These are phyloP conservation scores for Ascosphaera aggregata DNA, from an alignment of 2,329 filamentous ascomycete species.

Conservation along the genomic window DNA sequence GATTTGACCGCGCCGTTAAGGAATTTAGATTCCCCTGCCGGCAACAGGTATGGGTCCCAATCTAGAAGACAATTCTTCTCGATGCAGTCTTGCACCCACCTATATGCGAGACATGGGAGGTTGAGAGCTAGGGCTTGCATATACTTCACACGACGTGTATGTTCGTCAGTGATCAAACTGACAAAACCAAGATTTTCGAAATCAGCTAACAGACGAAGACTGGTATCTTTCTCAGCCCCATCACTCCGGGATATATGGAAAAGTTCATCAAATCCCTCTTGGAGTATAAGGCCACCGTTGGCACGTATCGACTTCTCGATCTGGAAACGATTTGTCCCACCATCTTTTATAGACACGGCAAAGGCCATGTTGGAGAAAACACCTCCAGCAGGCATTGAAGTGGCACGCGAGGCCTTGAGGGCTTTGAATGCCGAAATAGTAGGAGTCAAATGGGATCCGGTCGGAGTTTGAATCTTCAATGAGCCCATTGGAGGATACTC, in stretches of 20 bases:
- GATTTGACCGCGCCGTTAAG: slow-evolving; percentile 59
- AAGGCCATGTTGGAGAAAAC: slow-evolving; percentile 71
- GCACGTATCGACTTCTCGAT: slow-evolving; percentile 40
- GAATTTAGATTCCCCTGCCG: slow-evolving; percentile 56
- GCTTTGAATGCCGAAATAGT: slow-evolving; percentile 27
- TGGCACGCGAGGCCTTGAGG: slow-evolving; percentile 14
- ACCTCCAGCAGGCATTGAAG: slow-evolving; percentile 11
- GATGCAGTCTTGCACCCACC: slow-evolving; percentile 59
- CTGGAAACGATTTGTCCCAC: slow-evolving; percentile 30
- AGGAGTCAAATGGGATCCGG: slow-evolving; percentile 16
- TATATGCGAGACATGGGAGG: slow-evolving; percentile 59
- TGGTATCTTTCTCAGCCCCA: slow-evolving; percentile 5
- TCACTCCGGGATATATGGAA: slow-evolving; percentile 30
- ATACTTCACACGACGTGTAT: slow-evolving; percentile 75
- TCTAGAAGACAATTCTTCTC: slow-evolving; percentile 36
- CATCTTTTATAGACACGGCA: slow-evolving; percentile 49
- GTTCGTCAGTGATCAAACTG: slow-evolving; percentile 63
- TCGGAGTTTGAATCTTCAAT: slow-evolving; percentile 14
- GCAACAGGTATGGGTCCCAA: slow-evolving; percentile 65
- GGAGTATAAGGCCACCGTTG: slow-evolving; percentile 49
- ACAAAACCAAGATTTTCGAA: slow-evolving; percentile 45
- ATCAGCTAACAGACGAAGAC: slow-evolving; percentile 30
- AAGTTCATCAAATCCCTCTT: slow-evolving; percentile 57
- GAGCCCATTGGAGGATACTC: slow-evolving; percentile 6
- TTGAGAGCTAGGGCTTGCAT: slow-evolving; percentile 84